phyloP scores from a whole-genome alignment of 2,329 filamentous ascomycete species.

The Periconia sp. region DNA sequence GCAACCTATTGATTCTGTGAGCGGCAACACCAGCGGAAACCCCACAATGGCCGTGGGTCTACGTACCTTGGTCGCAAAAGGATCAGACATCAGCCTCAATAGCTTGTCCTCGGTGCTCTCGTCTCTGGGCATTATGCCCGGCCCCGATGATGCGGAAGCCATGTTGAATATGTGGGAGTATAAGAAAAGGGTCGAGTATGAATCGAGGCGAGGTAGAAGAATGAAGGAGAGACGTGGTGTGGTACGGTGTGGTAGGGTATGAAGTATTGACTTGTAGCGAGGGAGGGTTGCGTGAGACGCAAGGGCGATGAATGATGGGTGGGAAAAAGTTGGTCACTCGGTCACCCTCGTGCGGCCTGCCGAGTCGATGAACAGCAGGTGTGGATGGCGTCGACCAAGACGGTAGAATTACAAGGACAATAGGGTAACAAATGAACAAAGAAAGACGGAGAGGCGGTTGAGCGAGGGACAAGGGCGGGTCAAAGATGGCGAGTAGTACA shows the following conservation, averaged over 20 bases:
- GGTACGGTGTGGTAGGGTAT: not conserved
- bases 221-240: not conserved
- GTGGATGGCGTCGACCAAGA: not conserved
- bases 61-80: slow-evolving; percentile 27
- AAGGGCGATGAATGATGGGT: not conserved
- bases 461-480: not conserved
- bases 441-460: not conserved
- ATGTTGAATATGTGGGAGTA: slow-evolving; percentile 16
- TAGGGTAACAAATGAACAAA: not conserved
- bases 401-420: not conserved
- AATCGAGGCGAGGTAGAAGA: slow-evolving; percentile 3
- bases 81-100: slow-evolving; percentile 30
- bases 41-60: not conserved
- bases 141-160: slow-evolving; percentile 15
- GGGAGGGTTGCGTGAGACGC: not conserved
- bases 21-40: not conserved
- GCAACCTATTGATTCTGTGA: slow-evolving; percentile 50
- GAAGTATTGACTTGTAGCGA: not conserved
- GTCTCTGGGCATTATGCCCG: slow-evolving; percentile 27
- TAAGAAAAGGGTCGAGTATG: slow-evolving; percentile 4
- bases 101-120: slow-evolving; percentile 35
- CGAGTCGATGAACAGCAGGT: no score
- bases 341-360: not conserved
- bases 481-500: not conserved
- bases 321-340: not conserved